Evolutionary conservation across 768 basidiomycete species (phyloP), one percentile per base, ranked within the genome.

Genomic region (Pisolithus tinctorius): DNA sequence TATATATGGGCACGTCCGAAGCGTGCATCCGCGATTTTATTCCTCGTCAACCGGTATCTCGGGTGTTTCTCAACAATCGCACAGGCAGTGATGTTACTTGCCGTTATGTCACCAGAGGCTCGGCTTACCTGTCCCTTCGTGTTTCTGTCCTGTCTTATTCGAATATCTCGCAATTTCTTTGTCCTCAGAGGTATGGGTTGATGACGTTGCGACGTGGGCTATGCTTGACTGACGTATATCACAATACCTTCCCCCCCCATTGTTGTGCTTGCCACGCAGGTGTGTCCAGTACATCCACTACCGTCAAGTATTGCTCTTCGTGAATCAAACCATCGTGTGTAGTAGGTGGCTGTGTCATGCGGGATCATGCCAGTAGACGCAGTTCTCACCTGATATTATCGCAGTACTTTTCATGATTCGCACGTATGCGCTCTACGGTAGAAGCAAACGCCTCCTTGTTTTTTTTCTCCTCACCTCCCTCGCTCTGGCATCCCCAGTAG

Each of bases 1-100:
- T 68, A 70, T 47, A 58, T 81, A 5, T 81, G 80, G 80, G 61
- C 62, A 48, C 65, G 69, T 42, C 70, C 69, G 1, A 71, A 71
- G 48, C 66, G 62, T 1, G 47, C 55, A 8, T 72, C 74, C 48
- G 66, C 74, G 2, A 68, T 69, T 31, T 68, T 73, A 58, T 81
- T 81, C 60, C 73, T 76, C 45, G 45, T 76, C 31, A 78, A 78
- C 53, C 74, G 79, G 5, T 82, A 82, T 50, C 55, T 75, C 29
- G 68, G 74, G 2, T 66, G 77, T 47, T 60, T 75, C 40, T 73
- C 71, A 27, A 71, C 70, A 45, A 58, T 72, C 16, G 58, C 55
- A 7, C 64, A 69, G 17, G 55, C 61, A 2, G 50, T 66, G 14
- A 14, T 56, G 71, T 36, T 64, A 56, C 70, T 53, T 56, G 60